Base-by-base conservation (phyloP, 768 basidiomycete genomes). In the Dacryopinax primogenitus region DNA sequence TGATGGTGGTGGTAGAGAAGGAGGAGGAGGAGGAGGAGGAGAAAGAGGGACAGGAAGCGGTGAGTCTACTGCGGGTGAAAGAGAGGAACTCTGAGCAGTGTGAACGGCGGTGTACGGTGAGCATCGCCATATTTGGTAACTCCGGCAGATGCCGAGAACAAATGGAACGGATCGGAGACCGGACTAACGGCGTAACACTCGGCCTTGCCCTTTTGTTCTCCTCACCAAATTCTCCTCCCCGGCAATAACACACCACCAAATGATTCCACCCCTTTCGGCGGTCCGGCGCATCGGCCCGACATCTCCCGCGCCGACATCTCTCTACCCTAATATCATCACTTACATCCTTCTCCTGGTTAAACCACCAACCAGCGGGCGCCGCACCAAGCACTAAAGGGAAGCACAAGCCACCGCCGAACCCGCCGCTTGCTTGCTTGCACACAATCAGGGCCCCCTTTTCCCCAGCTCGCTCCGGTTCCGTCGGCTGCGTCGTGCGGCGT, bases 81-180 rank as follows among this genome's bases (percentile, higher is more conserved):
- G 41, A 44, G 41, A 44, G 51, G 13, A 6, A 30, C 26, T 28
- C 15, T 30, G 13, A 30, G 30, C 51, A 23, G 18, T 30, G 18
- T 4, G 26, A 30, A 30, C 51, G 32, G 51, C 13, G 45, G 23
- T 7, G 45, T 7, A 47, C 13, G 45, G 45, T 9, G 51, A n/a
- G n/a, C n/a, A n/a, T n/a, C n/a, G n/a, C n/a, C n/a, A n/a, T n/a
- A n/a, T n/a, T n/a, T n/a, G n/a, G n/a, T n/a, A n/a, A n/a, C n/a
- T n/a, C n/a, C 51, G 51, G 51, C 26, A 58, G 51, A 58, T 58
- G 51, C 51, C 51, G 51, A 58, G 51, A 58, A 30, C 15, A 30
- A 3, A 32, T 3, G 51, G 30, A 7, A 30, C 41, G 51, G 30
- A 30, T 58, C 51, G 51, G 51, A 58, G 51, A 4, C 11, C 51